A percentile compares a stretch with the other conserved stretches of the same genome.
These are phyloP conservation scores for Sporothrix protearum DNA, from an alignment of 2,329 filamentous ascomycete species.

Conservation along the genomic window DNA sequence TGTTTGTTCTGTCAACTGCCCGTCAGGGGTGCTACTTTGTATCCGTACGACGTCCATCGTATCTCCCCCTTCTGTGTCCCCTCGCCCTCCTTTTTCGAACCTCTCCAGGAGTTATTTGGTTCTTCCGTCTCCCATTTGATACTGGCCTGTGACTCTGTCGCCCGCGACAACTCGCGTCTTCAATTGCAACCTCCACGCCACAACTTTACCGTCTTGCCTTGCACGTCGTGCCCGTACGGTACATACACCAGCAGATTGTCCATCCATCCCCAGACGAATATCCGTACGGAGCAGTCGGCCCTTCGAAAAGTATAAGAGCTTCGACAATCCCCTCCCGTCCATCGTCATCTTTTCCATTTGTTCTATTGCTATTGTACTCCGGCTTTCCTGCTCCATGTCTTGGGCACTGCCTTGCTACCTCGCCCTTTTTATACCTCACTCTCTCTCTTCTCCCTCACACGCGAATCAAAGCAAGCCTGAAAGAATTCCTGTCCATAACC, in stretches of 20 bases:
- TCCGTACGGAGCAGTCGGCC: neutral
- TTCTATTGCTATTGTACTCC: neutral
- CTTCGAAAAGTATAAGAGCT: neutral
- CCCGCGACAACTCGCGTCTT: neutral
- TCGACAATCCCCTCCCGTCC: neutral
- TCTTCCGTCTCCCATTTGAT: neutral
- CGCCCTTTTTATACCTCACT: neutral
- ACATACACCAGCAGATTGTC: neutral
- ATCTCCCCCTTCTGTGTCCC: neutral
- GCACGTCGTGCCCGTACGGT: neutral
- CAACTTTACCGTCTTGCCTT: neutral
- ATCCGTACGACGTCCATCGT: neutral
- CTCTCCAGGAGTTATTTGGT: neutral
- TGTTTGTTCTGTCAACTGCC: neutral
- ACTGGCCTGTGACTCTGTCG: neutral
- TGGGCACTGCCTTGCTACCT: neutral
- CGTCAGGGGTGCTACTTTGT: neutral
- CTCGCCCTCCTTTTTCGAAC: neutral
- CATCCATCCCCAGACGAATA: neutral
- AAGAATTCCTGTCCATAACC: neutral
- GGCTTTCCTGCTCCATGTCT: neutral
- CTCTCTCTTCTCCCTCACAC: neutral
- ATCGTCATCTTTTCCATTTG: neutral
- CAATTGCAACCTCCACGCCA: conserved; percentile 4
- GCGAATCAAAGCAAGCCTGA: neutral